These are phyloP conservation scores for Solanum tacnaense DNA, from an alignment of 257 asterid genomes.

Conservation along the genomic window DNA sequence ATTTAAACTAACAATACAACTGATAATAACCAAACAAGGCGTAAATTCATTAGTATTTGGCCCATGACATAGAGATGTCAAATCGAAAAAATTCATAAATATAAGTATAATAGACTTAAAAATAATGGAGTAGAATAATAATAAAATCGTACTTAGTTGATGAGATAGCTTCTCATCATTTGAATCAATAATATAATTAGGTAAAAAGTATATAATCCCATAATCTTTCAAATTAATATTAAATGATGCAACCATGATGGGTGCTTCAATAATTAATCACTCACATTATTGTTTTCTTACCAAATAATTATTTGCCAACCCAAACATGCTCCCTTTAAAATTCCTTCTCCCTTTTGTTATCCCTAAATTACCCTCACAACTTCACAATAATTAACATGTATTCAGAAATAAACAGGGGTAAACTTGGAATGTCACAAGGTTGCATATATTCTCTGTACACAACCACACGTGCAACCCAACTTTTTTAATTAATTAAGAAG, in stretches of 20 bases:
- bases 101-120: not conserved
- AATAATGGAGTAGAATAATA: not conserved
- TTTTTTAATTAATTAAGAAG: not conserved
- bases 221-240: not conserved
- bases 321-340: not conserved
- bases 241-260: not conserved
- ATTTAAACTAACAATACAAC: too few relatives aligned
- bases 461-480: slow-evolving; percentile 20
- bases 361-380: not conserved
- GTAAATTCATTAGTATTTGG: not conserved
- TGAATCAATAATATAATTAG: slow-evolving; percentile 27
- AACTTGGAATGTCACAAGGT: not conserved
- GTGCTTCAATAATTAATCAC: not conserved
- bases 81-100: not conserved
- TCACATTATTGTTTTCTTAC: not conserved
- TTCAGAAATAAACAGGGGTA: not conserved
- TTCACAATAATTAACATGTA: too few relatives aligned
- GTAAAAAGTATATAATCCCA: not conserved
- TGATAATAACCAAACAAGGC: not conserved
- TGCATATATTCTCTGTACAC: not conserved
- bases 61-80: not conserved
- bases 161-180: slow-evolving; percentile 14
- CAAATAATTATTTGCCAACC: not conserved
- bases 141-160: not conserved
- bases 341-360: not conserved